Percentiles rank a stretch among this genome's conserved stretches.
Conservation (phyloP, 139 green algal genomes). For the Chlorella sp. region DNA sequence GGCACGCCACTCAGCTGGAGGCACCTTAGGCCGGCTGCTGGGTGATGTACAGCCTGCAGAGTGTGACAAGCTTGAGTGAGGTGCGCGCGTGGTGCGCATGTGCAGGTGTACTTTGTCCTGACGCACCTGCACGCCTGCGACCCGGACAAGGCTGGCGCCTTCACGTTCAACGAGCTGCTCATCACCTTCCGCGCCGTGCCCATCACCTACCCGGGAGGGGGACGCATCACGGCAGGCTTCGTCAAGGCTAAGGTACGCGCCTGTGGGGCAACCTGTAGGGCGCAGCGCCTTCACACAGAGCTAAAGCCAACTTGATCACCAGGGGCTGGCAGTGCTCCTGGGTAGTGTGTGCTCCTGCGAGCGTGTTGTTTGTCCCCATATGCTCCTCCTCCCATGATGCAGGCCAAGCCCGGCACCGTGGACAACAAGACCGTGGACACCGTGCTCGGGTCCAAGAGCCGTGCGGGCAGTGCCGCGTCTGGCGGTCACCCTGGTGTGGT, state of each 20-base stretch:
- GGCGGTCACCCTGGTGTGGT: too few relatives aligned
- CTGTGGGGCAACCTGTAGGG: too few relatives aligned
- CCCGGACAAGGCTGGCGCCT: slow-evolving; percentile 15
- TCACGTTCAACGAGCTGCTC: slow-evolving; percentile 35
- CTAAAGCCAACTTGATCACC: too few relatives aligned
- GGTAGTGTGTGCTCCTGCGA: too few relatives aligned
- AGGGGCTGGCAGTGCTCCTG: too few relatives aligned
- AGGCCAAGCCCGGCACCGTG: neutral
- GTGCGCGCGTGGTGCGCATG: too few relatives aligned
- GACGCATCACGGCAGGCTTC: neutral
- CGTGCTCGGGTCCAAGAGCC: neutral
- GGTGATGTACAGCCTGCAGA: neutral
- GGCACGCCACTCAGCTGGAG: neutral
- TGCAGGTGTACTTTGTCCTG: slow-evolving; percentile 24
- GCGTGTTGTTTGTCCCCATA: too few relatives aligned
- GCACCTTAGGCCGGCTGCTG: neutral
- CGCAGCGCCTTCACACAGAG: too few relatives aligned
- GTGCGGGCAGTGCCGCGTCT: neutral
- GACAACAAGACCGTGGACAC: neutral
- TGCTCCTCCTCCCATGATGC: too few relatives aligned
- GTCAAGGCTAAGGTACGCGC: neutral
- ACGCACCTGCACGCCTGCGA: slow-evolving; percentile 23
- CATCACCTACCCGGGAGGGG: slow-evolving; percentile 8
- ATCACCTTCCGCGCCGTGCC: slow-evolving; percentile 3
- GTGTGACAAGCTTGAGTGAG: neutral